These are phyloP conservation scores for Solanum bukasovii DNA, from an alignment of 257 asterid species.

Conservation along the genomic window DNA sequence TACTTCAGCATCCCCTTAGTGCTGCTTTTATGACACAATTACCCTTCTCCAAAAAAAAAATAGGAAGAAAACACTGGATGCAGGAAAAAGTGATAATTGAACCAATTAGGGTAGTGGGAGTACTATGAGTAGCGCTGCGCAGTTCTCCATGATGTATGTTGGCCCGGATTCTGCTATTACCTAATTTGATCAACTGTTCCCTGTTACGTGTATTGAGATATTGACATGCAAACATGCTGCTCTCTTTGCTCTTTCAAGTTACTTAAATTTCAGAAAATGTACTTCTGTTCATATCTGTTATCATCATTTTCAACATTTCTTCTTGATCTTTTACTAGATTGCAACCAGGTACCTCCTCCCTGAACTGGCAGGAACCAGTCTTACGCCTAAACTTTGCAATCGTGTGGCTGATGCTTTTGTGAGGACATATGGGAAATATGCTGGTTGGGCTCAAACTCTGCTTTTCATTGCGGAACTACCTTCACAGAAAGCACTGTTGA, in stretches of 20 bases:
- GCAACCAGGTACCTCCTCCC: constrained; percentile 88
- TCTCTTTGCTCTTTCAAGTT: background rate
- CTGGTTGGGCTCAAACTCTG: constrained; percentile 99
- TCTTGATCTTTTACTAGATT: constrained; percentile 36
- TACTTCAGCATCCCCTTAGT: background rate
- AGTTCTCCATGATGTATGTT: background rate
- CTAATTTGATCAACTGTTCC: background rate
- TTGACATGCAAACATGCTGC: background rate
- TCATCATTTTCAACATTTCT: background rate
- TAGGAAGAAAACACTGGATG: background rate
- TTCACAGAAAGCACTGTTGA: constrained; percentile 68
- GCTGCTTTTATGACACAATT: background rate
- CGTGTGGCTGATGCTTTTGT: constrained; percentile 80
- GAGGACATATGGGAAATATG: constrained; percentile 82
- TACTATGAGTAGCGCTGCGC: background rate
- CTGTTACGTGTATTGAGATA: background rate
- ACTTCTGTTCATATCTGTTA: background rate
- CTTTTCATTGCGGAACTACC: constrained; percentile 92
- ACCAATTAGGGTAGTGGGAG: background rate
- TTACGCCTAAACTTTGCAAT: constrained; percentile 48
- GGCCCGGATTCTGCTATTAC: background rate
- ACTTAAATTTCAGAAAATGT: background rate
- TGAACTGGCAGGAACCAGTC: constrained; percentile 70
- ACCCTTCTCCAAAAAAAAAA: background rate
- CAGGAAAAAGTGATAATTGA: background rate